A percentile compares a stretch with the other conserved stretches of the same genome.
These are phyloP conservation scores for Colletotrichum salicis DNA, from an alignment of 2,329 filamentous ascomycete species.

Conservation along the genomic window DNA sequence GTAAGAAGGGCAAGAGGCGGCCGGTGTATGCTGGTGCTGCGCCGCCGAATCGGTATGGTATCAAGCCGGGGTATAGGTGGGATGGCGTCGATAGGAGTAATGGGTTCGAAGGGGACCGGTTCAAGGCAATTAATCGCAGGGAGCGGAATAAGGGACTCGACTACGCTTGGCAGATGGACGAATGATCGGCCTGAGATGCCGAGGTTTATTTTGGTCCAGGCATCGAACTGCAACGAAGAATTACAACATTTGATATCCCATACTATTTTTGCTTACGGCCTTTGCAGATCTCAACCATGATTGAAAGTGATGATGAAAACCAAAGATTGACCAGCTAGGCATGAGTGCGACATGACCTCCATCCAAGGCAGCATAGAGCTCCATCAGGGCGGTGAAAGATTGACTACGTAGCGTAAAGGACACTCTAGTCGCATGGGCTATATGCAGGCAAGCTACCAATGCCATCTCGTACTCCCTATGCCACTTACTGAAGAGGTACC, in stretches of 20 bases:
- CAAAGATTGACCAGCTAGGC: too few species aligned
- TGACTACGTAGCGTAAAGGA: background rate
- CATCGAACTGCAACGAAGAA: background rate
- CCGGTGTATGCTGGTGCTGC: conserved; percentile 83
- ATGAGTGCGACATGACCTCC: too few species aligned
- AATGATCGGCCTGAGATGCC: conserved; percentile 57
- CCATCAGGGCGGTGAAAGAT: background rate
- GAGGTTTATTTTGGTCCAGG: background rate
- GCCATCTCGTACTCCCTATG: too few species aligned
- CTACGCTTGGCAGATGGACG: conserved; percentile 97
- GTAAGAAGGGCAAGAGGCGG: conserved; percentile 51
- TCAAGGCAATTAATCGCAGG: conserved; percentile 84
- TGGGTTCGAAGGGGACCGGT: conserved; percentile 93
- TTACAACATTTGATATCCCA: background rate
- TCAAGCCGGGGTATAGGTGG: conserved; percentile 92
- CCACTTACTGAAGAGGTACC: too few species aligned
- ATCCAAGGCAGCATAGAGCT: too few species aligned
- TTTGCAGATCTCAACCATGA: background rate
- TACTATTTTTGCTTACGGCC: background rate
- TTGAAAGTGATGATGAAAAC: too few species aligned
- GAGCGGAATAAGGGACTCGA: conserved; percentile 82
- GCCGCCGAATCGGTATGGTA: conserved; percentile 92
- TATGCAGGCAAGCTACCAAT: too few species aligned
- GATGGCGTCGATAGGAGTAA: conserved; percentile 95
- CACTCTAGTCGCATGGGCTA: background rate